phyloP scores from a whole-genome alignment of 768 basidiomycete genomes.

The Lactarius psammicola region DNA sequence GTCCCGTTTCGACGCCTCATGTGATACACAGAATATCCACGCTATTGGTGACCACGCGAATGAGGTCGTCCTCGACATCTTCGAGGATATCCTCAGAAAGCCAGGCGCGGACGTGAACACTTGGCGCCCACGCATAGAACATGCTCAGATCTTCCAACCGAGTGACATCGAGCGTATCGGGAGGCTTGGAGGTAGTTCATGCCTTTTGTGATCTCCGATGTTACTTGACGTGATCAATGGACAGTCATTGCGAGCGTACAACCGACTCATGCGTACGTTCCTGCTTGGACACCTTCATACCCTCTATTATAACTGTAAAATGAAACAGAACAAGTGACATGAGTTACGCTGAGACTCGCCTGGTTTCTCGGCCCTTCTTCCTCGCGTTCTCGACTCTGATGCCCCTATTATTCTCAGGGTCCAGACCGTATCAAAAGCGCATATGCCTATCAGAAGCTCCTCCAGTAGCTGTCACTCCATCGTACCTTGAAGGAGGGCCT shows the following conservation, averaged over 20 bases:
- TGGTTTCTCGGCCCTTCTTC: conserved; percentile 45
- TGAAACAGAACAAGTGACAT: conserved; percentile 74
- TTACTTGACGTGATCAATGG: background rate
- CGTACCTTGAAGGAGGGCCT: background rate
- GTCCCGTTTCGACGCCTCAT: background rate
- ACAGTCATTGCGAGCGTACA: conserved; percentile 91
- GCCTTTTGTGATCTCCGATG: background rate
- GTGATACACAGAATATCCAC: conserved; percentile 67
- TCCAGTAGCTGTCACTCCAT: conserved; percentile 50
- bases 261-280: conserved; percentile 81
- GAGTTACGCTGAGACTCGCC: conserved; percentile 83
- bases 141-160: conserved; percentile 81
- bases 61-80: conserved; percentile 76
- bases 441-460: conserved; percentile 82
- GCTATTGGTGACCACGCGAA: conserved; percentile 91
- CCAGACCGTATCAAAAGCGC: conserved; percentile 79
- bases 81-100: conserved; percentile 51
- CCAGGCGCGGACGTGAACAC: conserved; percentile 38
- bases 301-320: background rate
- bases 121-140: conserved; percentile 82
- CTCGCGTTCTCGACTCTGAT: background rate
- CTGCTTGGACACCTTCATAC: conserved; percentile 19
- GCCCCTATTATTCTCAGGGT: conserved; percentile 49
- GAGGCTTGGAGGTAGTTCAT: conserved; percentile 62
- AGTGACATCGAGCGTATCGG: conserved; percentile 70